Base-by-base conservation (phyloP, 2,329 filamentous ascomycete species). In the Colletotrichum brevisporum region DNA sequence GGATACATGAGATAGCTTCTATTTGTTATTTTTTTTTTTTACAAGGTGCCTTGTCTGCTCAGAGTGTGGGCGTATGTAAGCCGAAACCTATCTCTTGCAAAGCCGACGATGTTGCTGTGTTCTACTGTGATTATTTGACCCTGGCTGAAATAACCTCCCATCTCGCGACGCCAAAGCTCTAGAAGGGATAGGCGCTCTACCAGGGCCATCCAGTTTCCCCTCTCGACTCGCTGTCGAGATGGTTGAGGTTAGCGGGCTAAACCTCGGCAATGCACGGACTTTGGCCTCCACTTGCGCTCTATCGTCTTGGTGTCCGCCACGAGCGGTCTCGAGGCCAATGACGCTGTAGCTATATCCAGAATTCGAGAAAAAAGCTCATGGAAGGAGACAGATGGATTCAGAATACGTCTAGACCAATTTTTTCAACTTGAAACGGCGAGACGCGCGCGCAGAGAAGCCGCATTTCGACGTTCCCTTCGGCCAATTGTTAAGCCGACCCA, bases 401-500 rank as follows among this genome's bases (percentile, higher is more conserved):
- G 4, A 18, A 13, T 1, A 12, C 4, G 21, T 12, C 27, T 3
- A 6, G 15, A 8, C 12, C 21, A 16, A 18, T 52, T 52, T 27
- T 27, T 9, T 31, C 16, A 15, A 26, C 12, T 52, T 15, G n/a
- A 12, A n/a, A 15, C 48, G 21, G 31, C n/a, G 48, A n/a, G 5
- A 31, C 15, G 31, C n/a, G 21, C 21, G 51, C 18, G 41, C 21
- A 52, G 31, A 27, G 4, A 47, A 15, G 47, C 24, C 51, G 48
- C 31, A 60, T 18, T 18, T 18, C 39, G 16, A 47, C n/a, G 24
- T 53, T 45, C 24, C 16, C 24, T 54, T 62, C 67, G 67, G 67
- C 36, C 13, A 63, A 68, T 61, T 13, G 56, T 70, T 70, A 57
- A 58, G 53, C 63, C 67, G 67, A 18, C 9, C 56, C 63, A 58